A percentile compares a stretch with the other conserved stretches of the same genome.
phyloP scores from a whole-genome alignment of 768 basidiomycete species.

The Leccinum uliginosum region DNA sequence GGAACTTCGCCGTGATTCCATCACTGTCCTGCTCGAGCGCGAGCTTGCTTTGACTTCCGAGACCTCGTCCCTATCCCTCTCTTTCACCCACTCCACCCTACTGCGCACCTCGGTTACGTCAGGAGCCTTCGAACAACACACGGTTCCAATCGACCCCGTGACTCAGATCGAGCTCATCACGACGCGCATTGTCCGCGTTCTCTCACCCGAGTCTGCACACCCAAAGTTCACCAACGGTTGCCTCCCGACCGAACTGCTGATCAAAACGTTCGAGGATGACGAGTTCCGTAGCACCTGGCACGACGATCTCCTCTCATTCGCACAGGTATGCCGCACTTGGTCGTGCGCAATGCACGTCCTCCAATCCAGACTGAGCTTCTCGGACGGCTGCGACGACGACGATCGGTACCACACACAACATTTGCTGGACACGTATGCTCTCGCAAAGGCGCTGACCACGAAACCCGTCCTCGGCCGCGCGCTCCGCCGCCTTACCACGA shows the following conservation, averaged over 20 bases:
- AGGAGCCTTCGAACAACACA: not conserved
- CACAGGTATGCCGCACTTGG: constrained; percentile 23
- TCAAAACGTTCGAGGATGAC: constrained; percentile 16
- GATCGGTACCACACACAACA: not conserved
- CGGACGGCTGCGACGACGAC: constrained; percentile 7
- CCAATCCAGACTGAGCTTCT: constrained; percentile 12
- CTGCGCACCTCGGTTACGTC: constrained; percentile 8
- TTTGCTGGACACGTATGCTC: constrained; percentile 10
- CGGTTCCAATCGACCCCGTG: constrained; percentile 4
- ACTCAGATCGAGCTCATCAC: constrained; percentile 16
- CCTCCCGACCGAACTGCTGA: constrained; percentile 20
- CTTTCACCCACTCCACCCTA: constrained; percentile 23
- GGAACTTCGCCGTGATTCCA: constrained; percentile 4
- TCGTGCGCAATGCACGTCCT: constrained; percentile 22
- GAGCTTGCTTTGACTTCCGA: constrained; percentile 14
- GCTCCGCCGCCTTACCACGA: constrained; percentile 17
- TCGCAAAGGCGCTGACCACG: constrained; percentile 16
- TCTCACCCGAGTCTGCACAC: constrained; percentile 4
- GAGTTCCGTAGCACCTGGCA: constrained; percentile 19
- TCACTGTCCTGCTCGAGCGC: constrained; percentile 11
- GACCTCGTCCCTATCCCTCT: constrained; percentile 15
- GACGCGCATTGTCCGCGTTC: constrained; percentile 19
- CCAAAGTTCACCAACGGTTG: constrained; percentile 2
- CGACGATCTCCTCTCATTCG: constrained; percentile 21
- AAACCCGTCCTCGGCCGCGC: constrained; percentile 9